Percentiles rank a stretch among this genome's conserved stretches.
Evolutionary conservation across 352 stramenopile species (phyloP).

Genomic region (Pythium dissimile): DNA sequence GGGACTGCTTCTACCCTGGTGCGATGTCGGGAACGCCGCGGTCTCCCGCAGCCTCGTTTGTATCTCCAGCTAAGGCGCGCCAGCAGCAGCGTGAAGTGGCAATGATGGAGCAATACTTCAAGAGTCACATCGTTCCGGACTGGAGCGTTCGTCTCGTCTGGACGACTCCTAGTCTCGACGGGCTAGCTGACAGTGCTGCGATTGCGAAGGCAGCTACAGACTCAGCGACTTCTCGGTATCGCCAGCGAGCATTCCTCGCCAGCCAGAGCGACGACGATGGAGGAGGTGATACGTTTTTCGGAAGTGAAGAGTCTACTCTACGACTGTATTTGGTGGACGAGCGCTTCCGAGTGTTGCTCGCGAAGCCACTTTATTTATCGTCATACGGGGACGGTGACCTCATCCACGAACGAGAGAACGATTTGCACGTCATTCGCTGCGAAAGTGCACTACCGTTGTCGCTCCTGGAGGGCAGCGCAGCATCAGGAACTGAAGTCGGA

Average conservation of each 20-base stretch:
- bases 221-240: background rate
- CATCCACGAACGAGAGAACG: no score
- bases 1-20: background rate
- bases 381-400: no score
- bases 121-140: constrained; percentile 22
- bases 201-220: background rate
- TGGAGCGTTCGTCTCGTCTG: constrained; percentile 14
- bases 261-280: background rate
- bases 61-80: constrained; percentile 21
- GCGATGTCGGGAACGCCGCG: background rate
- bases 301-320: background rate
- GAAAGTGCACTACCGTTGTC: constrained; percentile 3
- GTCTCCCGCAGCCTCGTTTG: constrained; percentile 6
- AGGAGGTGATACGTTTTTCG: background rate
- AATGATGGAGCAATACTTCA: constrained; percentile 19
- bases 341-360: no score
- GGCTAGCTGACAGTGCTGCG: background rate
- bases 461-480: background rate
- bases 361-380: no score
- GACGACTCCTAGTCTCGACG: constrained; percentile 20
- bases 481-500: background rate
- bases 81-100: constrained; percentile 22
- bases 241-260: constrained; percentile 13
- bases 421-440: constrained; percentile 14
- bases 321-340: constrained; percentile 11